phyloP scores from a whole-genome alignment of 148 eudicot genomes.

The Rhododendron simsii region DNA sequence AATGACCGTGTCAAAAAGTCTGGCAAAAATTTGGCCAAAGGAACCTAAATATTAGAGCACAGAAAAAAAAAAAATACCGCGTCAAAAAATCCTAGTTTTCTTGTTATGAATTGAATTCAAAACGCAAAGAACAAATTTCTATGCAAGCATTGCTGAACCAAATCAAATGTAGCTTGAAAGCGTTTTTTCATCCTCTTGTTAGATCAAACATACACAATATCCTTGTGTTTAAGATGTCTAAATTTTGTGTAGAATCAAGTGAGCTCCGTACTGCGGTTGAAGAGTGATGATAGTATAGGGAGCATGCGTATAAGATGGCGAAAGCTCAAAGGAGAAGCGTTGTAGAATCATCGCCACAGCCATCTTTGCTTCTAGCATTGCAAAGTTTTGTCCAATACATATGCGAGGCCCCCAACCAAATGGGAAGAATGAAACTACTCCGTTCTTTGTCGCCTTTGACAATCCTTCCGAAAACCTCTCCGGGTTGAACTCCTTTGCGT shows the following conservation, averaged over 20 bases:
- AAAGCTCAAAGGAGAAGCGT: neutral
- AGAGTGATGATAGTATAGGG: neutral
- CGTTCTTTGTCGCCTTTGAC: constrained; percentile 9
- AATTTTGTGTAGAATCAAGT: neutral
- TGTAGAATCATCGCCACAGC: neutral
- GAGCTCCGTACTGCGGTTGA: neutral
- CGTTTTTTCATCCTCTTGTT: too few relatives aligned
- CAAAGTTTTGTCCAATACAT: neutral
- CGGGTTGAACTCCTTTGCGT: constrained; percentile 11
- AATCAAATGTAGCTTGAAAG: neutral
- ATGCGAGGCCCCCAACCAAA: constrained; percentile 9
- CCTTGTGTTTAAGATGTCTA: neutral
- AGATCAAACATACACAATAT: neutral
- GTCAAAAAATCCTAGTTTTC: too few relatives aligned
- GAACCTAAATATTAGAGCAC: too few relatives aligned
- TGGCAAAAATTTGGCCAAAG: too few relatives aligned
- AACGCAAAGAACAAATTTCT: neutral
- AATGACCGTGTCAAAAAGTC: too few relatives aligned
- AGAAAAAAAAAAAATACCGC: too few relatives aligned
- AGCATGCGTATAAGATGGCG: neutral
- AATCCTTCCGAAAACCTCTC: constrained; percentile 14
- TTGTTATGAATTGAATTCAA: too few relatives aligned
- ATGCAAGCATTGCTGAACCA: neutral
- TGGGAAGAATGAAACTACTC: neutral
- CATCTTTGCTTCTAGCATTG: neutral